Conservation (phyloP, 495 filamentous ascomycete genomes). For the Bathelium albidoporum region DNA sequence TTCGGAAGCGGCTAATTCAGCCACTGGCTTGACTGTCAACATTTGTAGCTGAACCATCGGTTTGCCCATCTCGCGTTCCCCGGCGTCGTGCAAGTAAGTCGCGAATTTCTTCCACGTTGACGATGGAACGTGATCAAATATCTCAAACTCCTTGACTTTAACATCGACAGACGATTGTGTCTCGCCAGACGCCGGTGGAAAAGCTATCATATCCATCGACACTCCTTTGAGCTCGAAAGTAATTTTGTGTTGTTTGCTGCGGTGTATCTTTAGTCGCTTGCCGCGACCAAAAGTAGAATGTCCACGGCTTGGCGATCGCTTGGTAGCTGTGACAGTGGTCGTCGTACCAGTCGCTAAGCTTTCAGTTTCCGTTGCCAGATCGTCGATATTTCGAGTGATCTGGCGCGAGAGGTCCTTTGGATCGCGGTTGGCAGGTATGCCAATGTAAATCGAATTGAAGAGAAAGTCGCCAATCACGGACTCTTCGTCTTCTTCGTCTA, state of each 20-base stretch:
- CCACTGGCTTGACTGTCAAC: conserved; percentile 73
- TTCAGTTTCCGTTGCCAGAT: conserved; percentile 76
- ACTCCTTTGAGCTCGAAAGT: conserved; percentile 87
- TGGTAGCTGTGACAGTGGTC: conserved; percentile 39
- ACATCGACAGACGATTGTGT: conserved; percentile 80
- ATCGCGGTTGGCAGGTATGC: conserved; percentile 76
- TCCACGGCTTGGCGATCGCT: conserved; percentile 44
- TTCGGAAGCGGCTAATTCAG: conserved; percentile 77
- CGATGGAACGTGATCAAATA: conserved; percentile 88
- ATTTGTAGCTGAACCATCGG: conserved; percentile 87
- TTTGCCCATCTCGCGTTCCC: conserved; percentile 69
- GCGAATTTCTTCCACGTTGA: conserved; percentile 98
- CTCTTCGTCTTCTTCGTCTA: conserved; percentile 62
- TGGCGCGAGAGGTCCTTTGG: conserved; percentile 66
- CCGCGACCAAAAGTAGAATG: conserved; percentile 13
- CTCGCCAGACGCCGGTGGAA: conserved; percentile 66
- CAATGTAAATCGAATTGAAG: conserved; percentile 98
- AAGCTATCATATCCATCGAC: conserved; percentile 72
- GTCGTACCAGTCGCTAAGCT: conserved; percentile 57
- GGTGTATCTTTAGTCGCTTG: conserved; percentile 56
- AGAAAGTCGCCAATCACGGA: conserved; percentile 87
- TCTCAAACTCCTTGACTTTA: conserved; percentile 68
- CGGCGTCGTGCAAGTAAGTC: conserved; percentile 81
- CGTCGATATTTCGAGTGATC: conserved; percentile 81
- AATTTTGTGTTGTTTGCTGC: conserved; percentile 89